A percentile compares a stretch with the other conserved stretches of the same genome.
These are phyloP conservation scores for Tetracladium marchalianum DNA, from an alignment of 495 filamentous ascomycete species.

Conservation along the genomic window DNA sequence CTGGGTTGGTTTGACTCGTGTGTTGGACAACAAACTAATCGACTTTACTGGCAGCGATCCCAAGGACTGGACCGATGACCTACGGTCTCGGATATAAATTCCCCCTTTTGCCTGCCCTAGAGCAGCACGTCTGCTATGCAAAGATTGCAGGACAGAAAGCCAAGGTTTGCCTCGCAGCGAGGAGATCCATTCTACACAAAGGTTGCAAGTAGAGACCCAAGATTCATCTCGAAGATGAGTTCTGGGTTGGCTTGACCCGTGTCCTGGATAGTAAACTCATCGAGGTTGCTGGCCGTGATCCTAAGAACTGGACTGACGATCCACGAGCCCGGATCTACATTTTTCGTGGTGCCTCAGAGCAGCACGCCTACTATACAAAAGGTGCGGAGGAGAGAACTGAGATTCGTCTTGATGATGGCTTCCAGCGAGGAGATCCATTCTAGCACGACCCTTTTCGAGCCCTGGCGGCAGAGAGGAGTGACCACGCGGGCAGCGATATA, in stretches of 20 bases:
- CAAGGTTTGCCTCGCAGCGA: too few species aligned
- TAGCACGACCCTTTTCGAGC: too few species aligned
- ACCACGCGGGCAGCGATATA: too few species aligned
- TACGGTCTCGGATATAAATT: slow-evolving; percentile 84
- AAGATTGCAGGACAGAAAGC: too few species aligned
- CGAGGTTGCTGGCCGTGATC: slow-evolving; percentile 70
- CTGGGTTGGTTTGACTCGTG: slow-evolving; percentile 79
- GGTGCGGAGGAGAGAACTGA: slow-evolving; percentile 68
- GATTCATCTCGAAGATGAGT: too few species aligned
- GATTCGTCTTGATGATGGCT: slow-evolving; percentile 73
- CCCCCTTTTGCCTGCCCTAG: slow-evolving; percentile 71
- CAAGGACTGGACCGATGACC: slow-evolving; percentile 85
- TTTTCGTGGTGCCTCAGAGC: slow-evolving; percentile 72
- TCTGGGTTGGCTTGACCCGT: slow-evolving; percentile 84
- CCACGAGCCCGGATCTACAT: slow-evolving; percentile 89
- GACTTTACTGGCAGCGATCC: slow-evolving; percentile 74
- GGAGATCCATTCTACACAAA: too few species aligned
- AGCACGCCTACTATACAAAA: slow-evolving; percentile 75
- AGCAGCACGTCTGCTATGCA: slow-evolving; percentile 82
- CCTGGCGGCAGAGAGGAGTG: too few species aligned
- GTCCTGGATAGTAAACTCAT: slow-evolving; percentile 85
- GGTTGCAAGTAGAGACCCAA: too few species aligned
- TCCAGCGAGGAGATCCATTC: too few species aligned
- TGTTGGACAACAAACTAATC: slow-evolving; percentile 83
- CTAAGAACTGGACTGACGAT: slow-evolving; percentile 84